These are phyloP conservation scores for Globisporangium nagaii DNA, from an alignment of 352 stramenopile genomes.

Conservation along the genomic window DNA sequence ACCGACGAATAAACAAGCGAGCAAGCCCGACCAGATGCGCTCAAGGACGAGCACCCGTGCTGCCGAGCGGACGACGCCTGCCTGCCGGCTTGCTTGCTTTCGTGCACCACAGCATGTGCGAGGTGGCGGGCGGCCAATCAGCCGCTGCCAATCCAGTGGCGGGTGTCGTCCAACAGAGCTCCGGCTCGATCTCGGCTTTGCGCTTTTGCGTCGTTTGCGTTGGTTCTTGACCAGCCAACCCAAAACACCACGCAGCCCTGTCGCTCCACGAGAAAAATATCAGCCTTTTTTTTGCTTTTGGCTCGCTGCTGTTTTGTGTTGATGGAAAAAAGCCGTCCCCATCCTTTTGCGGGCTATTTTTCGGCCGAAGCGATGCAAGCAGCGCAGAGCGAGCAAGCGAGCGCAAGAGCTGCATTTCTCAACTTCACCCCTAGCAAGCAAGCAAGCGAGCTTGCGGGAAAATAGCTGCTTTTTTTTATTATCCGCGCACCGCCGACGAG, in stretches of 20 bases:
- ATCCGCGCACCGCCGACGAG: too few species aligned
- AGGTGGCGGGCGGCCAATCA: too few species aligned
- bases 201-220: not conserved
- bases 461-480: slow-evolving; percentile 1
- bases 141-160: not conserved
- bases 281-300: slow-evolving; percentile 1
- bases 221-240: slow-evolving; percentile 5
- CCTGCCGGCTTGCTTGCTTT: not conserved
- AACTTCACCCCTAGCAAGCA: slow-evolving; percentile 22
- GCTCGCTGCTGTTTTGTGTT: too few species aligned
- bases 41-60: too few species aligned
- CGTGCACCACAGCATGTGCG: not conserved
- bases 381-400: too few species aligned
- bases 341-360: not conserved
- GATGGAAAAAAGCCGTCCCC: not conserved
- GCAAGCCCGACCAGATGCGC: not conserved
- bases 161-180: not conserved
- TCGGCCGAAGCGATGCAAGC: slow-evolving; percentile 3
- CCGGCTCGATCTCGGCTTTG: not conserved
- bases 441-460: not conserved
- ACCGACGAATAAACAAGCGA: not conserved
- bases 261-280: slow-evolving; percentile 6
- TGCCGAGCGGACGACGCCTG: not conserved
- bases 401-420: slow-evolving; percentile 9
- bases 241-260: not conserved